These are phyloP conservation scores for Epichloe glyceriae DNA, from an alignment of 2,329 filamentous ascomycete genomes.

Conservation along the genomic window DNA sequence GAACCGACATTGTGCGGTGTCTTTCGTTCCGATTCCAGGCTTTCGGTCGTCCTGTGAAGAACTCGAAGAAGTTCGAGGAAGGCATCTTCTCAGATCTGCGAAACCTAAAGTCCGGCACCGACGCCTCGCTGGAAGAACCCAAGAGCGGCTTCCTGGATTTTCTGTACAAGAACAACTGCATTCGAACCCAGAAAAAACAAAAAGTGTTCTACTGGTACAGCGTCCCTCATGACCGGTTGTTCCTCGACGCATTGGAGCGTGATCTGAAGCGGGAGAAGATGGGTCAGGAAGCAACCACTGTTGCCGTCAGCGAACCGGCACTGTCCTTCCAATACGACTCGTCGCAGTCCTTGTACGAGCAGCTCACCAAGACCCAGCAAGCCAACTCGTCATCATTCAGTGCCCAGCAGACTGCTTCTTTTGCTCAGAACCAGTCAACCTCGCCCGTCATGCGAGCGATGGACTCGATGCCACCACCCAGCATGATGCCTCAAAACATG, in stretches of 20 bases:
- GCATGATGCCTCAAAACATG: constrained; percentile 52
- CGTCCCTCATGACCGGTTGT: constrained; percentile 92
- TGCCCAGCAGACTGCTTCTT: constrained; percentile 54
- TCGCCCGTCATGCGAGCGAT: constrained; percentile 84
- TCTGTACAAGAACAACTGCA: constrained; percentile 99
- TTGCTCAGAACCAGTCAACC: constrained; percentile 63
- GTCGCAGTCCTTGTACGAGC: constrained; percentile 96
- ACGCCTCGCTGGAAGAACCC: constrained; percentile 94
- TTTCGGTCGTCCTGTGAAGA: constrained; percentile 95
- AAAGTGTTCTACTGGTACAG: constrained; percentile 99
- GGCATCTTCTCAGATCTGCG: constrained; percentile 97
- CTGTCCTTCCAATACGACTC: constrained; percentile 99
- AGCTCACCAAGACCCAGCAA: constrained; percentile 98
- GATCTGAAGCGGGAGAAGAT: constrained; percentile 99
- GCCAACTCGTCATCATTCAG: constrained; percentile 95
- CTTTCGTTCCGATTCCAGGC: constrained; percentile 97
- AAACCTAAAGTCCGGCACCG: constrained; percentile 95
- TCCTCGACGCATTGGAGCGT: constrained; percentile 92
- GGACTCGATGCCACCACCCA: constrained; percentile 86
- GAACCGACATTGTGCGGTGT: constrained; percentile 96
- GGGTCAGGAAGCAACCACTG: constrained; percentile 93
- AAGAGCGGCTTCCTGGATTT: constrained; percentile 98
- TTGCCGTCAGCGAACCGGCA: constrained; percentile 92
- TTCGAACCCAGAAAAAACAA: constrained; percentile 98
- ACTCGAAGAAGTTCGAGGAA: constrained; percentile 99